Evolutionary conservation across 495 filamentous ascomycete species (phyloP).

Genomic region (Hypoxylon rickii): DNA sequence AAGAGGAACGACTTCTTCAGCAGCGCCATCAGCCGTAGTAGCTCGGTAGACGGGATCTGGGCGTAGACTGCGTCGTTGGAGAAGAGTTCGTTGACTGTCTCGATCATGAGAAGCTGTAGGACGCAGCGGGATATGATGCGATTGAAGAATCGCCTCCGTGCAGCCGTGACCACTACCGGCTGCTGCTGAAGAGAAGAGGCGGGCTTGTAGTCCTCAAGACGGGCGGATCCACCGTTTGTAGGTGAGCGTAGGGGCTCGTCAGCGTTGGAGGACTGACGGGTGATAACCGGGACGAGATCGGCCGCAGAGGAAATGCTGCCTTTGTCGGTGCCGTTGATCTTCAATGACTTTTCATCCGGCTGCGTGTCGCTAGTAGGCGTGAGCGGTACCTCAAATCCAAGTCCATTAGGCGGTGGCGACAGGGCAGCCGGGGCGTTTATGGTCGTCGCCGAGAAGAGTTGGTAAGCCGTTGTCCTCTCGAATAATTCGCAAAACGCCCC

Average conservation of each 20-base stretch:
- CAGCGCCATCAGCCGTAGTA: slow-evolving; percentile 89
- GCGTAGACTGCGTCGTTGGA: slow-evolving; percentile 95
- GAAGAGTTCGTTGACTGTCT: slow-evolving; percentile 97
- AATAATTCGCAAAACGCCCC: slow-evolving; percentile 95
- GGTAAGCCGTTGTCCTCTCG: slow-evolving; percentile 88
- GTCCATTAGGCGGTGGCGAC: slow-evolving; percentile 46
- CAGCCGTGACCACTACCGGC: slow-evolving; percentile 86
- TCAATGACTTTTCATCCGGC: slow-evolving; percentile 59
- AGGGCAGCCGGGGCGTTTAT: slow-evolving; percentile 55
- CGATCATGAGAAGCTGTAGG: slow-evolving; percentile 96
- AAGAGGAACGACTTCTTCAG: slow-evolving; percentile 95
- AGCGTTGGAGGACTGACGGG: slow-evolving; percentile 20
- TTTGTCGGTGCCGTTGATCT: slow-evolving; percentile 62
- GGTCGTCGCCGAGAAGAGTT: slow-evolving; percentile 86
- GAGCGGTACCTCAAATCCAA: slow-evolving; percentile 49
- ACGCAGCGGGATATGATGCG: slow-evolving; percentile 99
- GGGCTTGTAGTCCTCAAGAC: slow-evolving; percentile 89
- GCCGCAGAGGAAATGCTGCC: slow-evolving; percentile 35
- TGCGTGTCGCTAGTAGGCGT: slow-evolving; percentile 47
- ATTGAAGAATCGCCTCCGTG: slow-evolving; percentile 96
- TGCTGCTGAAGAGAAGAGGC: slow-evolving; percentile 76
- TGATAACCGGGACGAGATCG: slow-evolving; percentile 24
- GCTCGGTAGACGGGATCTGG: slow-evolving; percentile 84
- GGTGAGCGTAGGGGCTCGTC: slow-evolving; percentile 45
- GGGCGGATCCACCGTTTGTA: slow-evolving; percentile 40